Evolutionary conservation across 768 basidiomycete species (phyloP).

Genomic region (Tubosaeta sp.): DNA sequence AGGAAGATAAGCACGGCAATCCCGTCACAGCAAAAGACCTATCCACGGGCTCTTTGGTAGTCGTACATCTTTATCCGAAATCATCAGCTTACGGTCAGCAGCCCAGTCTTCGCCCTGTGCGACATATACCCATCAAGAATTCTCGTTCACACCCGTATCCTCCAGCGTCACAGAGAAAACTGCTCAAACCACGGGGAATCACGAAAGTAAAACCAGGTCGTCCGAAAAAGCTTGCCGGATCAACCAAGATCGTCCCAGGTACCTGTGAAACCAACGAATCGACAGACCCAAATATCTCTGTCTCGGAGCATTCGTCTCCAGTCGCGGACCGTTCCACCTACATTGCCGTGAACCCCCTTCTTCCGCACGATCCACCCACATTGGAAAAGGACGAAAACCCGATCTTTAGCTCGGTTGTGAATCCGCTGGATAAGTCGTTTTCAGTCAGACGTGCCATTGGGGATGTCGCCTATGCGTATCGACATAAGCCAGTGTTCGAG

Average conservation of each 20-base stretch:
- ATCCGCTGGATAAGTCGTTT: slow-evolving; percentile 23
- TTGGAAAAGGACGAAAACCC: slow-evolving; percentile 3
- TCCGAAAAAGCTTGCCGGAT: slow-evolving; percentile 20
- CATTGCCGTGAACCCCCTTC: slow-evolving; percentile 28
- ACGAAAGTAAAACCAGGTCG: slow-evolving; percentile 30
- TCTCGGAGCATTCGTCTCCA: slow-evolving; percentile 9
- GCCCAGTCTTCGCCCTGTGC: slow-evolving; percentile 31
- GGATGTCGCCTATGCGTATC: slow-evolving; percentile 27
- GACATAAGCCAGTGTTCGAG: slow-evolving; percentile 25
- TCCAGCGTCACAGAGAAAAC: slow-evolving; percentile 12
- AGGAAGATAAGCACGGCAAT: slow-evolving; percentile 59
- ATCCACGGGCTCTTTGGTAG: slow-evolving; percentile 22
- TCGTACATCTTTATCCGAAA: slow-evolving; percentile 5
- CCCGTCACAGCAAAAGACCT: slow-evolving; percentile 29
- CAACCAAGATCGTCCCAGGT: slow-evolving; percentile 1
- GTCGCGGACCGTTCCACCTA: slow-evolving; percentile 6
- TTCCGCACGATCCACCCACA: slow-evolving; percentile 2
- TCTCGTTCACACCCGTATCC: slow-evolving; percentile 17
- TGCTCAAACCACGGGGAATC: slow-evolving; percentile 25
- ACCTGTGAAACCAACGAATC: slow-evolving; percentile 10
- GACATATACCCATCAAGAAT: slow-evolving; percentile 24
- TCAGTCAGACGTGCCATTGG: slow-evolving; percentile 27
- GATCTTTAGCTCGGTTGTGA: slow-evolving; percentile 16
- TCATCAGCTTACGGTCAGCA: slow-evolving; percentile 12
- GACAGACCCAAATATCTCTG: slow-evolving; percentile 1